A percentile compares a stretch with the other conserved stretches of the same genome.
phyloP scores from a whole-genome alignment of 2,329 filamentous ascomycete species.

The Arthroderma sp. region DNA sequence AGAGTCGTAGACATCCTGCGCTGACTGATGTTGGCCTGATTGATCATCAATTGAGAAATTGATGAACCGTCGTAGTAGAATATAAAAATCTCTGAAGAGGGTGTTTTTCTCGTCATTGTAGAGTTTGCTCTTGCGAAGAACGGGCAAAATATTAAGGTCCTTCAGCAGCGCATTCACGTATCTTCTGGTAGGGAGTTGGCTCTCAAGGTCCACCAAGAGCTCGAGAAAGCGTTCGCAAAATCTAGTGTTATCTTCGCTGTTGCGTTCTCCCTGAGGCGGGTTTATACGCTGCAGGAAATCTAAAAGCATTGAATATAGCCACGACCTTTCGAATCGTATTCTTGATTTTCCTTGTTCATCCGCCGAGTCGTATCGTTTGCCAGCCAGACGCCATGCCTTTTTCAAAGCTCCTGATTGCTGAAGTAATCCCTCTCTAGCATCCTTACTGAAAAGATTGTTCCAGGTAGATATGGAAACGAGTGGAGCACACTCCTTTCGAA shows the following conservation, averaged over 20 bases:
- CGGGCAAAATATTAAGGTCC: constrained; percentile 70
- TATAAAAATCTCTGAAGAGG: constrained; percentile 67
- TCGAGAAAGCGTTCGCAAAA: constrained; percentile 94
- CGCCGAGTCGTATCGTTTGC: constrained; percentile 74
- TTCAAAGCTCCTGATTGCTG: constrained; percentile 61
- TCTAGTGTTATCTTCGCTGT: constrained; percentile 48
- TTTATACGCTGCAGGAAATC: constrained; percentile 72
- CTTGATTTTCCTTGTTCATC: constrained; percentile 68
- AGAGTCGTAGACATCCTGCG: constrained; percentile 61
- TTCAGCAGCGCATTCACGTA: constrained; percentile 83
- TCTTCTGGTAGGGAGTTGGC: constrained; percentile 82
- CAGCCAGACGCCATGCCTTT: constrained; percentile 82
- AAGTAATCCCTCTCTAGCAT: constrained; percentile 59
- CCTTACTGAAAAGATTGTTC: constrained; percentile 78
- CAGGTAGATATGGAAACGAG: constrained; percentile 90
- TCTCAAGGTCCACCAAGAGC: constrained; percentile 78
- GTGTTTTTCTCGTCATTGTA: constrained; percentile 63
- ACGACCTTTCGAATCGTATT: constrained; percentile 80
- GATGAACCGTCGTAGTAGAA: constrained; percentile 74
- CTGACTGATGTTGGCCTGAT: constrained; percentile 62
- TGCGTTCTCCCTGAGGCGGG: constrained; percentile 25
- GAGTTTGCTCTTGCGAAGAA: constrained; percentile 65
- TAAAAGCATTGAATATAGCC: constrained; percentile 76
- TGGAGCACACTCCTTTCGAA: constrained; percentile 92
- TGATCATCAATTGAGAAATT: constrained; percentile 87